Conservation (phyloP, 306 rosid genomes). For the Hippophae tibetana region DNA sequence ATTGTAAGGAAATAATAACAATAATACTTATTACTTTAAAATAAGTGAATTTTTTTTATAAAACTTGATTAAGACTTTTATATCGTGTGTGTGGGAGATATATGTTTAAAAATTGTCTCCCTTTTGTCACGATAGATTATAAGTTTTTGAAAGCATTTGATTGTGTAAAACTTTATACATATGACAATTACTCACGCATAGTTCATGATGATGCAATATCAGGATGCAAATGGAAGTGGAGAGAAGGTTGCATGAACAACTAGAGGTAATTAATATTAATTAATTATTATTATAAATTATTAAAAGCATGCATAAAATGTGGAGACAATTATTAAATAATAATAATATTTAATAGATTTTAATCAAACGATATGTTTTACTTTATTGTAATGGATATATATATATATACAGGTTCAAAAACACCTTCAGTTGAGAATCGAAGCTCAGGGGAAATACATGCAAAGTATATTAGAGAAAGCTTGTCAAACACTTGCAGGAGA, state of each 20-base stretch:
- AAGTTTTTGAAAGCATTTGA: no score
- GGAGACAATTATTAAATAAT: no score
- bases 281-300: background rate
- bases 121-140: no score
- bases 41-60: no score
- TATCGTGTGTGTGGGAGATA: no score
- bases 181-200: constrained; percentile 51
- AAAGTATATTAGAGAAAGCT: constrained; percentile 93
- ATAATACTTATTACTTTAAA: no score
- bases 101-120: no score
- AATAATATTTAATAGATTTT: no score
- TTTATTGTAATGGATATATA: background rate
- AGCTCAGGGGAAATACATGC: constrained; percentile 99
- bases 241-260: constrained; percentile 89
- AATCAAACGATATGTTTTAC: no score
- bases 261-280: constrained; percentile 51
- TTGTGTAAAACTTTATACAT: background rate
- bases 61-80: no score
- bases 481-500: constrained; percentile 98
- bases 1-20: no score
- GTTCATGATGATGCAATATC: constrained; percentile 46
- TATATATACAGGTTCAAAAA: constrained; percentile 56
- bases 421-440: constrained; percentile 95
- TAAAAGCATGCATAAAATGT: background rate
- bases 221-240: constrained; percentile 99